Evolutionary conservation across 257 asterid species (phyloP).

Genomic region (Nicotiana sylvestris): DNA sequence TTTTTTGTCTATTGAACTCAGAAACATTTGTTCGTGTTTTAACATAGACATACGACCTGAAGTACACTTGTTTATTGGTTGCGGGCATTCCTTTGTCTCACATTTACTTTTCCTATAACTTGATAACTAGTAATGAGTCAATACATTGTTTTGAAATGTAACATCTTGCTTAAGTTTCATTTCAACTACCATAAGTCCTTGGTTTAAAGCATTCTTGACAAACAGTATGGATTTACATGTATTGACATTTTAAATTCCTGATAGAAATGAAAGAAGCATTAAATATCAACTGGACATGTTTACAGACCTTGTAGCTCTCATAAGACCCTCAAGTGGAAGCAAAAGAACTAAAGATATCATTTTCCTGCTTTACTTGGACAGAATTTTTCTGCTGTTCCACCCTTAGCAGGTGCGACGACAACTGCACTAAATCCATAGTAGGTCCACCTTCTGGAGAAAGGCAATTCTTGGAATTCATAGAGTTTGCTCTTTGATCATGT

Average conservation of each 20-base stretch:
- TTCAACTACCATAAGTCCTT: too few relatives aligned
- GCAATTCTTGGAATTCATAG: not conserved
- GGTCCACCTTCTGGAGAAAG: constrained; percentile 21
- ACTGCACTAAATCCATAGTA: constrained; percentile 44
- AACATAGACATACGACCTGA: not conserved
- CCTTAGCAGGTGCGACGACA: constrained; percentile 57
- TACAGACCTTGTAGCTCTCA: not conserved
- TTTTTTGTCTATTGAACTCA: not conserved
- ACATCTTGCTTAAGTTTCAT: too few relatives aligned
- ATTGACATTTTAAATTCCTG: not conserved
- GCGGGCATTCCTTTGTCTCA: too few relatives aligned
- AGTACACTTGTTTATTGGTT: not conserved
- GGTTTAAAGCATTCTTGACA: too few relatives aligned
- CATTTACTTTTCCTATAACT: too few relatives aligned
- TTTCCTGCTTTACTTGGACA: constrained; percentile 41
- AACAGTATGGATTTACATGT: not conserved
- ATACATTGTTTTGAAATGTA: too few relatives aligned
- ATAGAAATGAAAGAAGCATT: not conserved
- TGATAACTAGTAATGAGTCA: too few relatives aligned
- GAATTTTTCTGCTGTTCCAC: constrained; percentile 48
- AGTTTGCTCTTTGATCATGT: constrained; percentile 11
- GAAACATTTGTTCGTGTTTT: not conserved
- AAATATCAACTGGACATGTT: not conserved
- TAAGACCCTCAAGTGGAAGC: constrained; percentile 16
- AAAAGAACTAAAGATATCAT: constrained; percentile 22